Evolutionary conservation across 2,329 filamentous ascomycete species (phyloP), one percentile per base, ranked within the genome.

Genomic region (Berkeleyomyces rouxiae): DNA sequence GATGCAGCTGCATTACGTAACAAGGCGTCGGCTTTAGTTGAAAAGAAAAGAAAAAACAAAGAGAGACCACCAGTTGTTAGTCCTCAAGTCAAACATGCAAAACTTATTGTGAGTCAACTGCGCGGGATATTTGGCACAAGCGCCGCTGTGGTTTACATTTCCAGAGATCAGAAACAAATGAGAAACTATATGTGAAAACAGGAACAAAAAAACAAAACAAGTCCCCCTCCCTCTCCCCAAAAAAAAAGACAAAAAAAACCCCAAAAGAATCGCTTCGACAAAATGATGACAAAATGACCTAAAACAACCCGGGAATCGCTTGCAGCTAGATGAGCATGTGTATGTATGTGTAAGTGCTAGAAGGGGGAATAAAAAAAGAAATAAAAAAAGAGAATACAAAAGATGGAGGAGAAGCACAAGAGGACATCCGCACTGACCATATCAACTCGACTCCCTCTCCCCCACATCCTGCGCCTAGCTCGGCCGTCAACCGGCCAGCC

Each of bases 171-270:
- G 16, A 46, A 10, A 44, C 9, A 44, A 10, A 44, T 44, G 42
- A 44, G 42, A 11, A 13, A 10, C 42, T 23, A 23, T 23, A 23
- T 23, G 23, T 23, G 66, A 64, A 68, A 64, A 53, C 66, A 64
- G 65, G 65, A 62, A 67, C 61, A 63, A 58, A 23, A 51, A 55
- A 36, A 42, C 40, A 13, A 61, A n/a, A 43, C 6, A 37, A 59
- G 23, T 23, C 23, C 23, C 23, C 23, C 23, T 23, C 23, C 23
- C 23, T 23, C 23, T 23, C 23, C 23, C 23, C 2, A 60, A 46
- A 7, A 63, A 59, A 57, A 23, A 57, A 31, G 16, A 58, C 31
- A 33, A 59, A 58, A 37, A 33, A 13, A 53, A 63, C 23, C 36
- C 16, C 31, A 23, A 51, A 62, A 55, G 63, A 16, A 63, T 33